Evolutionary conservation across 352 stramenopile genomes (phyloP).

Genomic region (Globisporangium nodosum): DNA sequence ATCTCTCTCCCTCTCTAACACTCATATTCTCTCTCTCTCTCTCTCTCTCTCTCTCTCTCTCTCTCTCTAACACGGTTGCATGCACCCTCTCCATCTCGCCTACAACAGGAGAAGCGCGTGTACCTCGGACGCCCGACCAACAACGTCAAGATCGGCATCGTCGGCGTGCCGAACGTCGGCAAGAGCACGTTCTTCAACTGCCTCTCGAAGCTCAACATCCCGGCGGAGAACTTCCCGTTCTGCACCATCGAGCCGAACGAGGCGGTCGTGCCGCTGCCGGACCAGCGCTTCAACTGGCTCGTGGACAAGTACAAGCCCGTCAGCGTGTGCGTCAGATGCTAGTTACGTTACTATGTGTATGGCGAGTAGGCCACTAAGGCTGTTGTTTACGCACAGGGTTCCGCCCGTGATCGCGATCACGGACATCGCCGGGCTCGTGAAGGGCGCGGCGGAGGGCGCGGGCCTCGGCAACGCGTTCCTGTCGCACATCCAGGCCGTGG

Average conservation of each 20-base stretch:
- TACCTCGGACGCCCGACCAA: conserved; percentile 83
- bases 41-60: background rate
- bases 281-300: conserved; percentile 99
- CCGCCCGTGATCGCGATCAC: conserved; percentile 97
- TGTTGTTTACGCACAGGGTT: conserved; percentile 33
- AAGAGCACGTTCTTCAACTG: conserved; percentile 99
- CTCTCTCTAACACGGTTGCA: too few relatives aligned
- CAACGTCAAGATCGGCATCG: conserved; percentile 99
- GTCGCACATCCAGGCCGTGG: conserved; percentile 98
- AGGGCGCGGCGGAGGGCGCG: conserved; percentile 95
- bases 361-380: too few relatives aligned
- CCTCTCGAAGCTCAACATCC: conserved; percentile 92
- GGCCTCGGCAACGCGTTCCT: conserved; percentile 99
- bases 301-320: conserved; percentile 93
- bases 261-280: conserved; percentile 93
- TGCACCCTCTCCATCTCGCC: background rate
- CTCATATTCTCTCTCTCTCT: background rate
- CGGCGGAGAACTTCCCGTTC: conserved; percentile 93
- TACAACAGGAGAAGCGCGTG: conserved; percentile 35
- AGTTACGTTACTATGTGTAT: too few relatives aligned
- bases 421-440: conserved; percentile 99
- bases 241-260: conserved; percentile 99
- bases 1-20: background rate
- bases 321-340: conserved; percentile 59
- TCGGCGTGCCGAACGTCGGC: conserved; percentile 99